phyloP scores from a whole-genome alignment of 768 basidiomycete species.

The Pulveroboletus sp. region DNA sequence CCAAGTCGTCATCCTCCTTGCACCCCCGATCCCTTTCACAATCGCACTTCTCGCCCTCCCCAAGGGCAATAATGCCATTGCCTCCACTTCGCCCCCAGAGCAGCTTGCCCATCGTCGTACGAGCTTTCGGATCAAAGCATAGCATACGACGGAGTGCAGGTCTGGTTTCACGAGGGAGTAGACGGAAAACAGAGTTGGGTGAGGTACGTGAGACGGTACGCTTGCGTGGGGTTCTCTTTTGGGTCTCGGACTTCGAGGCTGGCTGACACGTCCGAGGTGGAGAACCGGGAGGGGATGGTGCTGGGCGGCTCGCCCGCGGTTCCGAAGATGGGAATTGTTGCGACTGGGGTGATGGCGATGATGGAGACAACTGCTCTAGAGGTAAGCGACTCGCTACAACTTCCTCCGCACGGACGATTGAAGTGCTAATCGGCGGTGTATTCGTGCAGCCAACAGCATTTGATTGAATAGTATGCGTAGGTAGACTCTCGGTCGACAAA shows the following conservation, averaged over 20 bases:
- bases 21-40: conserved; percentile 45
- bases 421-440: conserved; percentile 3
- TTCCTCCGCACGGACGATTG: neutral
- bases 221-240: conserved; percentile 31
- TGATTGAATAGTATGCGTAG: conserved; percentile 12
- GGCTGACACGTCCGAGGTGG: neutral
- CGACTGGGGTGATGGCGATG: conserved; percentile 1
- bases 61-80: conserved; percentile 53
- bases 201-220: conserved; percentile 25
- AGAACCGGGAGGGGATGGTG: conserved; percentile 17
- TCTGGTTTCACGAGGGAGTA: conserved; percentile 90
- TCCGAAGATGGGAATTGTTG: conserved; percentile 17
- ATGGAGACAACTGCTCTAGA: conserved; percentile 3
- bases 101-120: conserved; percentile 90
- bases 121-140: conserved; percentile 78
- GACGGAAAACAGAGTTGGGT: conserved; percentile 88
- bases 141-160: conserved; percentile 91
- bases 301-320: conserved; percentile 22
- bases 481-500: conserved; percentile 69
- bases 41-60: conserved; percentile 49
- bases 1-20: conserved; percentile 26
- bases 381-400: neutral
- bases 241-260: conserved; percentile 41
- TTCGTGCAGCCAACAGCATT: neutral
- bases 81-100: conserved; percentile 76